phyloP scores from a whole-genome alignment of 306 rosid species.

The Malus asiatica region DNA sequence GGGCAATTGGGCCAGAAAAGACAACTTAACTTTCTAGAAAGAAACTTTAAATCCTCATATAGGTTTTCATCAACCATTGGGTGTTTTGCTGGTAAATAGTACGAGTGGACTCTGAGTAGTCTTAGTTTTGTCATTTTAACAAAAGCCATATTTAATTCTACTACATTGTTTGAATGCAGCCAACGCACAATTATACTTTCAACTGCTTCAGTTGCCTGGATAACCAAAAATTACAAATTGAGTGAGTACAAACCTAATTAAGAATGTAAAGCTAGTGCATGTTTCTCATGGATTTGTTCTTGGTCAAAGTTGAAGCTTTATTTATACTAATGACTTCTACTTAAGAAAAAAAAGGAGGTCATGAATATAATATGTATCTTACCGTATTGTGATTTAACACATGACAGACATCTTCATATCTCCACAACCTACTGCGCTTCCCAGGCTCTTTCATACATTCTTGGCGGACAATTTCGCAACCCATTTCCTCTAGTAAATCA shows the following conservation, averaged over 20 bases:
- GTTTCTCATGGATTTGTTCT: too few species aligned
- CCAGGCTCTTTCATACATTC: not conserved
- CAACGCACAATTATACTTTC: slow-evolving; percentile 4
- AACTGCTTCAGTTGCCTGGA: slow-evolving; percentile 13
- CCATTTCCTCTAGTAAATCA: not conserved
- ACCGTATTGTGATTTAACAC: slow-evolving; percentile 8
- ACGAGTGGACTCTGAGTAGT: slow-evolving; percentile 5
- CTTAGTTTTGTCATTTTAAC: slow-evolving; percentile 14
- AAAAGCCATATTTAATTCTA: slow-evolving; percentile 21
- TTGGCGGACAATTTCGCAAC: not conserved
- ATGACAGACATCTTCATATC: not conserved
- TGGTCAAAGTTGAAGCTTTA: not conserved
- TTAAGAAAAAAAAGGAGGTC: not conserved
- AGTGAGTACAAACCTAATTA: too few species aligned
- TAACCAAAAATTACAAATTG: too few species aligned
- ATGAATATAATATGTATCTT: not conserved
- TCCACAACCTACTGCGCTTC: not conserved
- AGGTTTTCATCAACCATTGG: not conserved
- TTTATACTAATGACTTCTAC: not conserved
- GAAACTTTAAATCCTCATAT: not conserved
- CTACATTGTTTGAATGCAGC: too few species aligned
- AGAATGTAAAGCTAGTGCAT: too few species aligned
- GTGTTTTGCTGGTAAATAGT: not conserved
- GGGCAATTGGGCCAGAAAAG: slow-evolving; percentile 16
- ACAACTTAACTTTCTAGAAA: slow-evolving; percentile 14